These are phyloP conservation scores for Starmerella ratchasimensis DNA, from an alignment of 805 yeast genomes.

Conservation along the genomic window DNA sequence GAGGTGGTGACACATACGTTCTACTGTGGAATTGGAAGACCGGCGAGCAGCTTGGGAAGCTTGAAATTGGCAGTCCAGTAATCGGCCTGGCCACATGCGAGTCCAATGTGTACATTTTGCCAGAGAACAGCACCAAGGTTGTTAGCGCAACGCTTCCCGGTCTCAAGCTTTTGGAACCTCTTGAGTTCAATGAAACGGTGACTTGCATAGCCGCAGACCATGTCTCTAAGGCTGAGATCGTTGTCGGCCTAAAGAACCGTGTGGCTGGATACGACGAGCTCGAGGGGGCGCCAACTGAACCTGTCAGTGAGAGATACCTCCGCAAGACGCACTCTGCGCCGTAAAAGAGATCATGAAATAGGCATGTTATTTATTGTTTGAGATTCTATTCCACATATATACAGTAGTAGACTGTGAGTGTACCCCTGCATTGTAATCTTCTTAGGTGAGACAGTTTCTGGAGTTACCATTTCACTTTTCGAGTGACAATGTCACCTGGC, in stretches of 20 bases:
- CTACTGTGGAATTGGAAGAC: conserved; percentile 69
- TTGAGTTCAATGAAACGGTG: conserved; percentile 7
- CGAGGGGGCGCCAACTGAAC: conserved; percentile 2
- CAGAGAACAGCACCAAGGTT: conserved; percentile 12
- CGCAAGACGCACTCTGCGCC: conserved; percentile 7
- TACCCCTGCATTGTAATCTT: too few relatives aligned
- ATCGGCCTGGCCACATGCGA: conserved; percentile 5
- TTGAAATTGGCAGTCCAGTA: conserved; percentile 20
- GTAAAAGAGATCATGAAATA: not conserved
- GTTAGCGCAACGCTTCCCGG: conserved; percentile 8
- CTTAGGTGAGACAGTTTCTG: too few relatives aligned
- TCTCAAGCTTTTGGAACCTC: conserved; percentile 4
- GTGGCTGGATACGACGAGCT: not conserved
- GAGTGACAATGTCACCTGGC: too few relatives aligned
- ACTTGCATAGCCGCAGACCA: conserved; percentile 8
- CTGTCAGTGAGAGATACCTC: conserved; percentile 4
- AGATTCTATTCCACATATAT: too few relatives aligned
- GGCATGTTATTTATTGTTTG: too few relatives aligned
- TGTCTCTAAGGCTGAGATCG: conserved; percentile 2
- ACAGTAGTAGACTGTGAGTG: too few relatives aligned
- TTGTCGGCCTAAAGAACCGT: conserved; percentile 3
- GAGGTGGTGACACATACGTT: conserved; percentile 78
- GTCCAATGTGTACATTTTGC: conserved; percentile 6
- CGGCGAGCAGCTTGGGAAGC: conserved; percentile 35
- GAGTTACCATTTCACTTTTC: too few relatives aligned